Conservation (phyloP, 805 yeast species). For the Yamadazyma ubonensis region DNA sequence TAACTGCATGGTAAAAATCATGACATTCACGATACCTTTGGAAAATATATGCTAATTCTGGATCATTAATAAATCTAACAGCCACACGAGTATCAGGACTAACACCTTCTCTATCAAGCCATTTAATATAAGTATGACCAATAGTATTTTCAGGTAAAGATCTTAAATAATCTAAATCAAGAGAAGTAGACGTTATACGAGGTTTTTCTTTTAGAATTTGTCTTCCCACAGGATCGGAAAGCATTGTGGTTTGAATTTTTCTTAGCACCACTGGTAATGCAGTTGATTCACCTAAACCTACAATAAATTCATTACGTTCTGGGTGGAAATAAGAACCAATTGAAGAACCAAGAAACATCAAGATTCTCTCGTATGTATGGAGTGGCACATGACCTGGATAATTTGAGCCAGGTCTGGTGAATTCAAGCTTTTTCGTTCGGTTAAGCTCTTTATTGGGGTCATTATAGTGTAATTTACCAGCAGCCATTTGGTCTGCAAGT, state of each 20-base stretch:
- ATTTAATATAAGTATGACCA: conserved; percentile 74
- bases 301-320: conserved; percentile 70
- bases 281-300: conserved; percentile 86
- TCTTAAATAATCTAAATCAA: conserved; percentile 61
- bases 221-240: conserved; percentile 73
- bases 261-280: conserved; percentile 69
- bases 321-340: conserved; percentile 77
- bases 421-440: conserved; percentile 24
- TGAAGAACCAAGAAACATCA: conserved; percentile 71
- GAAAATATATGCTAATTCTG: conserved; percentile 87
- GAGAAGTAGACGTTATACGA: conserved; percentile 68
- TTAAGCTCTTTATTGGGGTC: conserved; percentile 31
- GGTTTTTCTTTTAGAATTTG: conserved; percentile 78
- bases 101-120: conserved; percentile 86
- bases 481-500: conserved; percentile 61
- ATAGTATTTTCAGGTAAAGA: conserved; percentile 64
- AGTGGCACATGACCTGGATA: conserved; percentile 84
- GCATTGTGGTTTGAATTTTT: conserved; percentile 68
- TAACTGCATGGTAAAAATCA: conserved; percentile 91
- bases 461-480: conserved; percentile 45
- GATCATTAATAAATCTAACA: conserved; percentile 84
- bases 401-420: conserved; percentile 42
- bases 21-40: conserved; percentile 95
- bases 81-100: conserved; percentile 92
- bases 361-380: conserved; percentile 55